Percentiles rank a stretch among this genome's conserved stretches.
Conservation (phyloP, 768 basidiomycete species). For the Butyriboletus loyo region DNA sequence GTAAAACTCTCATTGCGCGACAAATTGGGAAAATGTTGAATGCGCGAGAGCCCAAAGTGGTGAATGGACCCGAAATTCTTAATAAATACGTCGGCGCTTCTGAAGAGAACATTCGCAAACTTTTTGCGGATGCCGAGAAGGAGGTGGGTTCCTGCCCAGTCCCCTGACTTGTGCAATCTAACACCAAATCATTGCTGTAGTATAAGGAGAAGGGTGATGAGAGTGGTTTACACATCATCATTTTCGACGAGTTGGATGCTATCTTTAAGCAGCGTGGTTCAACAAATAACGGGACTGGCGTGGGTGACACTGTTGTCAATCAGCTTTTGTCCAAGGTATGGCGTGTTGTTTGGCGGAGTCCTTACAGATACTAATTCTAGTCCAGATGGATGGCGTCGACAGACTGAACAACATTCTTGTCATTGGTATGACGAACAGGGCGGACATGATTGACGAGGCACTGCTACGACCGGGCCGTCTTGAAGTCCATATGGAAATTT, state of each 20-base stretch:
- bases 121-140: constrained; percentile 97
- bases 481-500: constrained; percentile 99
- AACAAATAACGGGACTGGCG: constrained; percentile 86
- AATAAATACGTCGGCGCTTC: constrained; percentile 97
- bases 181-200: constrained; percentile 36
- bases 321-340: constrained; percentile 92
- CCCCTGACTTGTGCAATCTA: not conserved
- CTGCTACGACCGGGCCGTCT: constrained; percentile 96
- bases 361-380: constrained; percentile 8
- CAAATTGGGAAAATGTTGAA: constrained; percentile 99
- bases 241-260: constrained; percentile 98
- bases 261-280: constrained; percentile 99
- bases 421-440: constrained; percentile 98
- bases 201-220: constrained; percentile 98
- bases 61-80: constrained; percentile 96
- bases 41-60: constrained; percentile 95
- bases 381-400: constrained; percentile 98
- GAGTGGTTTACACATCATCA: constrained; percentile 97
- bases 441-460: constrained; percentile 99
- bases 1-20: constrained; percentile 95
- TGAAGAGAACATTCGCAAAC: constrained; percentile 96
- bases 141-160: constrained; percentile 54
- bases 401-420: constrained; percentile 98
- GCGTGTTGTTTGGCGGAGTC: not conserved
- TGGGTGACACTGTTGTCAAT: constrained; percentile 98